Evolutionary conservation across 2,329 filamentous ascomycete species (phyloP).

Genomic region (Fonsecaea nubica): DNA sequence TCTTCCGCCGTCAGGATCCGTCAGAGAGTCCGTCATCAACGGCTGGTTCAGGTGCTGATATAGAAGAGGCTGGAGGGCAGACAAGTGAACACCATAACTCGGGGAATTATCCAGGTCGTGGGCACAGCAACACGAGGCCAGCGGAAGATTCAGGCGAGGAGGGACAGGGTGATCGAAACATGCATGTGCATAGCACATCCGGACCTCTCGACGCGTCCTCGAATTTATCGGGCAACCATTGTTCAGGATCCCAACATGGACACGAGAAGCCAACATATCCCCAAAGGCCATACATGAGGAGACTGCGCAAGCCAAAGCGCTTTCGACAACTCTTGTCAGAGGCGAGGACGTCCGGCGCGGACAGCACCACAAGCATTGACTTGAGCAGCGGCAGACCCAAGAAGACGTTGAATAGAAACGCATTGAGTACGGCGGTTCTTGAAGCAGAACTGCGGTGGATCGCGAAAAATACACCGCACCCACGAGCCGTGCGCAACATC

Average conservation of each 20-base stretch:
- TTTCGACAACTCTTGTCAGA: conserved; percentile 5
- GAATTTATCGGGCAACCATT: neutral
- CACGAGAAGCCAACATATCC: neutral
- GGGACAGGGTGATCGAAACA: neutral
- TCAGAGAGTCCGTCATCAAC: neutral
- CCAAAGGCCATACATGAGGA: conserved; percentile 6
- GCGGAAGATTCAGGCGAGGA: neutral
- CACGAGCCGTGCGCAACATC: conserved; percentile 37
- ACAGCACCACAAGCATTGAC: conserved; percentile 13
- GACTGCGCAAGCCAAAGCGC: conserved; percentile 4
- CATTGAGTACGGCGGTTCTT: conserved; percentile 27
- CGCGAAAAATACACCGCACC: conserved; percentile 27
- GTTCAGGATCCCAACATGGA: neutral
- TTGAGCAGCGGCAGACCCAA: conserved; percentile 1
- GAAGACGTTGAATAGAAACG: conserved; percentile 15
- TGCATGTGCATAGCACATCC: neutral
- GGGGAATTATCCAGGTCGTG: neutral
- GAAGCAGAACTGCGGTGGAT: conserved; percentile 34
- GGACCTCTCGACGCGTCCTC: neutral
- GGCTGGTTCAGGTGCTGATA: neutral
- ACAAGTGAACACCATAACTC: neutral
- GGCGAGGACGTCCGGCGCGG: neutral
- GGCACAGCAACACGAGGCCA: neutral
- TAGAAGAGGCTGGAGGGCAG: neutral
- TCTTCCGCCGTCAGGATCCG: neutral